These are phyloP conservation scores for Penicillium silybi DNA, from an alignment of 495 filamentous ascomycete species.

Conservation along the genomic window DNA sequence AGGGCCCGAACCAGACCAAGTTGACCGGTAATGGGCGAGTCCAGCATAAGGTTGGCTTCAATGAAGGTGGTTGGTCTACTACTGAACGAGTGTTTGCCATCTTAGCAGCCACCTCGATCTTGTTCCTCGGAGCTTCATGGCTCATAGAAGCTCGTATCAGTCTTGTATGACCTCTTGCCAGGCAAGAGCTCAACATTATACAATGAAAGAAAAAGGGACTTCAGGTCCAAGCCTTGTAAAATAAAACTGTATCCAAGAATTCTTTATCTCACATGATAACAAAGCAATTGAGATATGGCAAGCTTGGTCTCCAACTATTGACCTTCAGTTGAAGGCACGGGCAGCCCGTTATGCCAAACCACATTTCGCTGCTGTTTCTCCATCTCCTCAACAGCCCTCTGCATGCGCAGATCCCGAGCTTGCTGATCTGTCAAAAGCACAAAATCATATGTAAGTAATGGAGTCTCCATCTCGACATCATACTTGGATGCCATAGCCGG, in stretches of 20 bases:
- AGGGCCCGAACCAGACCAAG: too few relatives aligned
- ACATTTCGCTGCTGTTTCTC: background rate
- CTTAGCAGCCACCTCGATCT: background rate
- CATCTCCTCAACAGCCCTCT: background rate
- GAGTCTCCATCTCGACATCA: background rate
- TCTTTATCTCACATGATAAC: background rate
- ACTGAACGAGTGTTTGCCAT: background rate
- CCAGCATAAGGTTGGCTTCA: background rate
- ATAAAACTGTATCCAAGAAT: background rate
- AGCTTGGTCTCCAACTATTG: background rate
- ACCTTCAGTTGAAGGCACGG: background rate
- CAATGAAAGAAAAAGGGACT: too few relatives aligned
- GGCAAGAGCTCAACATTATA: too few relatives aligned
- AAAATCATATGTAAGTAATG: background rate
- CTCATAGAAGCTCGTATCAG: background rate
- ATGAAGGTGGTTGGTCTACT: too few relatives aligned
- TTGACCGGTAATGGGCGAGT: too few relatives aligned
- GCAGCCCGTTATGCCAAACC: background rate
- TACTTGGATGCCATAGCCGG: background rate
- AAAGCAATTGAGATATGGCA: background rate
- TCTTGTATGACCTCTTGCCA: background rate
- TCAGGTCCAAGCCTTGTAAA: too few relatives aligned
- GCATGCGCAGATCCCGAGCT: background rate
- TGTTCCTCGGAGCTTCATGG: background rate
- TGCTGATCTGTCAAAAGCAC: background rate